Evolutionary conservation across 768 basidiomycete species (phyloP).

Genomic region (Termitomyces sp.): DNA sequence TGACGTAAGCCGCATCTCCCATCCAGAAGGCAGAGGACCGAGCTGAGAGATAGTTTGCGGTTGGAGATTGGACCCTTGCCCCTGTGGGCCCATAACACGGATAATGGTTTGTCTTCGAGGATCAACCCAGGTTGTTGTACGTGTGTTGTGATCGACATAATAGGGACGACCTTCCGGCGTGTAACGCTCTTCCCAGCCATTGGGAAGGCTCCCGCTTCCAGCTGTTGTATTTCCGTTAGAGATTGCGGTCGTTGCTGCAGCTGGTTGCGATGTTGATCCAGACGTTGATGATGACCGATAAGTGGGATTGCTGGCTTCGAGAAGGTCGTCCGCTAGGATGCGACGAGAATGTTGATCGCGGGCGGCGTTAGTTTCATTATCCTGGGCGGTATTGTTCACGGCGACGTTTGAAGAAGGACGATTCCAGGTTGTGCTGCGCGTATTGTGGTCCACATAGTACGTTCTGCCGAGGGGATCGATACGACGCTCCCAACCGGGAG

Average conservation of each 20-base stretch:
- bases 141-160: slow-evolving; percentile 99
- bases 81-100: slow-evolving; percentile 93
- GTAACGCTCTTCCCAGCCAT: slow-evolving; percentile 99
- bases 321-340: slow-evolving; percentile 80
- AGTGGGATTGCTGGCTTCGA: slow-evolving; percentile 63
- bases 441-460: slow-evolving; percentile 99
- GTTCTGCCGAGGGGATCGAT: slow-evolving; percentile 94
- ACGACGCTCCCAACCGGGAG: slow-evolving; percentile 93
- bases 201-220: slow-evolving; percentile 85
- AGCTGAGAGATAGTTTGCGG: slow-evolving; percentile 96
- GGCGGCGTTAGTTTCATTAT: slow-evolving; percentile 79
- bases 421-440: slow-evolving; percentile 97
- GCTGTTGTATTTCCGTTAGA: slow-evolving; percentile 53
- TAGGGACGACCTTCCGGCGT: slow-evolving; percentile 98
- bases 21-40: slow-evolving; percentile 94
- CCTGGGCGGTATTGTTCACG: slow-evolving; percentile 68
- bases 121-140: slow-evolving; percentile 99
- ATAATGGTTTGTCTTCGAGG: slow-evolving; percentile 96
- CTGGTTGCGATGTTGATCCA: slow-evolving; percentile 20
- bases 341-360: slow-evolving; percentile 85
- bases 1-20: slow-evolving; percentile 99
- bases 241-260: slow-evolving; percentile 35
- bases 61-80: slow-evolving; percentile 84
- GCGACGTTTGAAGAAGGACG: slow-evolving; percentile 79
- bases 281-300: slow-evolving; percentile 31